A percentile compares a stretch with the other conserved stretches of the same genome.
phyloP scores from a whole-genome alignment of 371 early-diverging fungal species.

The Apophysomyces ossiformis region DNA sequence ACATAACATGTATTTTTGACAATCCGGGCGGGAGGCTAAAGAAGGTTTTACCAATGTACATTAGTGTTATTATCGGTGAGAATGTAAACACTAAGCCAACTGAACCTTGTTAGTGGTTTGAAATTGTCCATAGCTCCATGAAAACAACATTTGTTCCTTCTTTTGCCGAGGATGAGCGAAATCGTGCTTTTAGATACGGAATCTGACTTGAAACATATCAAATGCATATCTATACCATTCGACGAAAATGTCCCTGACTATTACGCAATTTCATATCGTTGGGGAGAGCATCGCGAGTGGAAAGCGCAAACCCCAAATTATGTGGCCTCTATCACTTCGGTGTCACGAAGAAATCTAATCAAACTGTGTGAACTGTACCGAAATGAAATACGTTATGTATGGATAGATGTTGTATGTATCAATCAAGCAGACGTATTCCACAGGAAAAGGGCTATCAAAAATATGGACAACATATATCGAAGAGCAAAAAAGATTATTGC shows the following conservation, averaged over 20 bases:
- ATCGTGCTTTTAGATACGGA: no score
- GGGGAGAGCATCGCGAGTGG: neutral
- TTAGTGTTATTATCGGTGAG: no score
- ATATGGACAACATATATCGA: neutral
- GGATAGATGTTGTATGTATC: neutral
- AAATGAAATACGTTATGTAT: neutral
- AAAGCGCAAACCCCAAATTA: neutral
- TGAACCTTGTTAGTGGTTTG: no score
- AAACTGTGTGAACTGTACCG: neutral
- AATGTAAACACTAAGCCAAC: no score
- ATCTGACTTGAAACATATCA: no score
- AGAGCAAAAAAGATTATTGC: neutral
- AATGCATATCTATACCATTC: no score
- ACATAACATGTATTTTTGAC: no score
- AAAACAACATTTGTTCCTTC: no score
- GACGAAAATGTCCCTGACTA: neutral
- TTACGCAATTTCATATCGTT: neutral
- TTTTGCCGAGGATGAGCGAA: no score
- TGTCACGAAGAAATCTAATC: neutral
- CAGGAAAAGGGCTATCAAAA: neutral
- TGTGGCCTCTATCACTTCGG: neutral
- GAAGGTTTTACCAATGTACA: no score
- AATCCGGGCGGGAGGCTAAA: no score
- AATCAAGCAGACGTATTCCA: neutral
- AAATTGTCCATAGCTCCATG: no score